Conservation (phyloP, 2,329 filamentous ascomycete species). For the Aspergillus neotritici region DNA sequence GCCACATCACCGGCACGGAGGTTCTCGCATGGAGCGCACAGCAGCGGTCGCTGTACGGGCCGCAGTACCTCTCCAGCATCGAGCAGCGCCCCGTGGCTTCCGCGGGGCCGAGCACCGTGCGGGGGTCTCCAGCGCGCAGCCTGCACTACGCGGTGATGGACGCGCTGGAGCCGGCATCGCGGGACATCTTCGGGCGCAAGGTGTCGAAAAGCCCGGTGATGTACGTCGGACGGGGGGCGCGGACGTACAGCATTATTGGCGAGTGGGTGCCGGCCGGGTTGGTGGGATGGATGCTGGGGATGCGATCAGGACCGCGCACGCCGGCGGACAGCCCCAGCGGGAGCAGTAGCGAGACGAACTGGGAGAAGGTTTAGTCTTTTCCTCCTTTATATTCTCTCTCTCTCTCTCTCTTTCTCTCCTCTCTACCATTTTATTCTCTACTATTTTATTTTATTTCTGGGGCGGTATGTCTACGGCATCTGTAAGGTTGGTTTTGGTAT, state of each 20-base stretch:
- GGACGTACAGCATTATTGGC: constrained; percentile 80
- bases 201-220: constrained; percentile 51
- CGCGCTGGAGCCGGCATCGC: constrained; percentile 58
- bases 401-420: not conserved
- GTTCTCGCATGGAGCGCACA: constrained; percentile 55
- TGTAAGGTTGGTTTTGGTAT: too few species aligned
- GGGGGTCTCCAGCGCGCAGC: constrained; percentile 67
- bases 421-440: not conserved
- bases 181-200: constrained; percentile 35
- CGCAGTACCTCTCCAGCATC: constrained; percentile 40
- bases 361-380: constrained; percentile 27
- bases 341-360: constrained; percentile 31
- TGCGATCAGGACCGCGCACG: constrained; percentile 42
- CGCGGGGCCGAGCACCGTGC: constrained; percentile 37
- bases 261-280: constrained; percentile 69
- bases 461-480: too few species aligned
- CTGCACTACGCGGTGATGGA: constrained; percentile 88
- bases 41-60: constrained; percentile 49
- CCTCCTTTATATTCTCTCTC: not conserved
- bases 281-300: constrained; percentile 91
- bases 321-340: constrained; percentile 22
- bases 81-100: constrained; percentile 37
- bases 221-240: constrained; percentile 76
- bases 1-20: constrained; percentile 45
- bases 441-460: too few species aligned